Evolutionary conservation across 306 rosid genomes (phyloP).

Genomic region (Astragalus membranaceus): DNA sequence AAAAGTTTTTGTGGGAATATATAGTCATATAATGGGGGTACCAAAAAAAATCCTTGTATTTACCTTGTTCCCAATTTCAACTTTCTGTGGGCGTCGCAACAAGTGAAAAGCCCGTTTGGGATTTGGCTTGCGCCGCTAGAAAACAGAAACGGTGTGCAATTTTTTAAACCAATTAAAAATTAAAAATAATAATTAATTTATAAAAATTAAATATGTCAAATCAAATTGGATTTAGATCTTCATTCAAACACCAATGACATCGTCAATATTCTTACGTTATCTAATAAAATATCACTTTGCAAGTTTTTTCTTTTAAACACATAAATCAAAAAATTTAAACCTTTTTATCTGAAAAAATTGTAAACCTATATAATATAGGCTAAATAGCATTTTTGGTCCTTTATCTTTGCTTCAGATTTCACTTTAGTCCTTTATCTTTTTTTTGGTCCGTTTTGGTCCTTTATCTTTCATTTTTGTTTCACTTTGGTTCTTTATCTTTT

Average conservation of each 20-base stretch:
- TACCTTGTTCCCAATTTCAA: background rate
- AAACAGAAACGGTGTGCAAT: background rate
- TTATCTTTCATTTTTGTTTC: too few relatives aligned
- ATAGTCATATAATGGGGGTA: too few relatives aligned
- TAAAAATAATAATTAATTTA: background rate
- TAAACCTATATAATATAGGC: background rate
- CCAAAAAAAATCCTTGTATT: too few relatives aligned
- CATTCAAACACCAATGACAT: background rate
- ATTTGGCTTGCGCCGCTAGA: conserved; percentile 10
- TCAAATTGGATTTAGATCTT: background rate
- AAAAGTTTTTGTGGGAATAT: too few relatives aligned
- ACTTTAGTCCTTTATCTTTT: too few relatives aligned
- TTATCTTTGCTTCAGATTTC: too few relatives aligned
- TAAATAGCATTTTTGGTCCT: too few relatives aligned
- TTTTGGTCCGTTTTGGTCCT: too few relatives aligned
- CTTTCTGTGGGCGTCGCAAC: conserved; percentile 16
- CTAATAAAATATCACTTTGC: too few relatives aligned
- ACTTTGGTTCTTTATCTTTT: too few relatives aligned
- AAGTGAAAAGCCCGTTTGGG: background rate
- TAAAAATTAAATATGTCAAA: background rate
- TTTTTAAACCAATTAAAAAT: background rate
- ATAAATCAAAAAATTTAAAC: too few relatives aligned
- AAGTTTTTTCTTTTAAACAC: background rate
- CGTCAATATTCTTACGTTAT: background rate
- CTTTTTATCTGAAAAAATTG: too few relatives aligned